phyloP scores from a whole-genome alignment of 1,284 basidiomycete genomes.

The Leccinum pallidistipes region DNA sequence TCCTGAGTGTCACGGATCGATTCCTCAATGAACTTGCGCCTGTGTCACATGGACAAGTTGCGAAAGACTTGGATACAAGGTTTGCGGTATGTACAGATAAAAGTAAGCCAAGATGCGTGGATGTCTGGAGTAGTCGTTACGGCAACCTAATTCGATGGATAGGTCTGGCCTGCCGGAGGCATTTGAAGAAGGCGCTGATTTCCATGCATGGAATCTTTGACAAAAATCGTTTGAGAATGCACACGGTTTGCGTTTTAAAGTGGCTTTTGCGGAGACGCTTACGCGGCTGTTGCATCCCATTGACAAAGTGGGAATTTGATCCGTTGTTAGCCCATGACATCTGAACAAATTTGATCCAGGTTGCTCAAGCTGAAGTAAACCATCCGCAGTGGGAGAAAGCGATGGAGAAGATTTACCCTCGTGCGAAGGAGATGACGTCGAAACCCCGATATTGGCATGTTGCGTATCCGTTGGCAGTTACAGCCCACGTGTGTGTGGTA shows the following conservation, averaged over 20 bases:
- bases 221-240: constrained; percentile 81
- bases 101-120: constrained; percentile 46
- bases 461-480: constrained; percentile 86
- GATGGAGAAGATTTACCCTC: constrained; percentile 82
- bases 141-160: constrained; percentile 2
- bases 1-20: constrained; percentile 84
- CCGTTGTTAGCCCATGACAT: not conserved
- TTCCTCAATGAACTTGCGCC: constrained; percentile 79
- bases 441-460: constrained; percentile 92
- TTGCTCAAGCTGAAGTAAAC: constrained; percentile 95
- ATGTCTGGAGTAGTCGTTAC: not conserved
- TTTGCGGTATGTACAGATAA: constrained; percentile 77
- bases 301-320: constrained; percentile 61
- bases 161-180: constrained; percentile 92
- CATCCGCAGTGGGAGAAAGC: constrained; percentile 94
- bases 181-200: constrained; percentile 93
- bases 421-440: constrained; percentile 82
- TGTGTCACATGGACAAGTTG: constrained; percentile 69
- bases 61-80: constrained; percentile 81
- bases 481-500: constrained; percentile 77
- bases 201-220: constrained; percentile 81
- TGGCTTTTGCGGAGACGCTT: constrained; percentile 84
- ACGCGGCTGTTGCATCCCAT: constrained; percentile 84
- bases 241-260: constrained; percentile 84
- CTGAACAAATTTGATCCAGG: constrained; percentile 44